Base-by-base conservation (phyloP, 768 basidiomycete genomes). In the Trametes coccinea region DNA sequence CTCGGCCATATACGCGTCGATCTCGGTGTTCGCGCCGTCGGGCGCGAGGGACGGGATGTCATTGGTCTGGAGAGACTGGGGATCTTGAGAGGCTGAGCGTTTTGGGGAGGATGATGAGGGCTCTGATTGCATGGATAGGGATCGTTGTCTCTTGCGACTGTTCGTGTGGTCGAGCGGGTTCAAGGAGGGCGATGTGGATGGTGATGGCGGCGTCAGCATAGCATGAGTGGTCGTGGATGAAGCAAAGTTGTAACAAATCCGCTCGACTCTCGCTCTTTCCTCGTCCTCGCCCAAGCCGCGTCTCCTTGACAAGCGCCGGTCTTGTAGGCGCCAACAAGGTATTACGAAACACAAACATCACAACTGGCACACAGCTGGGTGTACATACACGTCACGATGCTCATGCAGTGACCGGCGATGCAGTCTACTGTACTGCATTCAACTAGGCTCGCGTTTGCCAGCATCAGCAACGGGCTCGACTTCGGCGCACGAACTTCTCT, bases 71-170 rank as follows among this genome's bases (percentile, higher is more conserved):
- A 67, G 44, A 27, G 68, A 62, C 61, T 79, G 70, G 62, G 81
- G 80, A 52, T 81, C 85, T 71, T 91, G 89, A 27, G 92, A 90
- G 57, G 84, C 84, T 17, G 90, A 82, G 64, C 93, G 88, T 78
- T 95, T 95, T 62, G 86, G 78, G 31, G 90, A 93, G 29, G 89
- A 86, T 30, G 82, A 83, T 60, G 86, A 86, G 57, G 81, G 78
- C 67, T 85, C 84, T 48, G 90, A 90, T 71, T 88, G 80, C 85
- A 88, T 88, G 40, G 90, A 91, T 67, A 77, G 80, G 64, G 87
- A 89, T 69, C 90, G 85, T 71, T 88, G 87, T 73, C 89, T 80
- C 78, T 90, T 90, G 69, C 89, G 79, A 52, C 70, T 73, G 52
- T 68, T 70, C 53, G 77, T 77, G 59, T 76, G 69, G 53, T 67